These are phyloP conservation scores for Fusarium austroafricanum DNA, from an alignment of 2,329 filamentous ascomycete species.

Conservation along the genomic window DNA sequence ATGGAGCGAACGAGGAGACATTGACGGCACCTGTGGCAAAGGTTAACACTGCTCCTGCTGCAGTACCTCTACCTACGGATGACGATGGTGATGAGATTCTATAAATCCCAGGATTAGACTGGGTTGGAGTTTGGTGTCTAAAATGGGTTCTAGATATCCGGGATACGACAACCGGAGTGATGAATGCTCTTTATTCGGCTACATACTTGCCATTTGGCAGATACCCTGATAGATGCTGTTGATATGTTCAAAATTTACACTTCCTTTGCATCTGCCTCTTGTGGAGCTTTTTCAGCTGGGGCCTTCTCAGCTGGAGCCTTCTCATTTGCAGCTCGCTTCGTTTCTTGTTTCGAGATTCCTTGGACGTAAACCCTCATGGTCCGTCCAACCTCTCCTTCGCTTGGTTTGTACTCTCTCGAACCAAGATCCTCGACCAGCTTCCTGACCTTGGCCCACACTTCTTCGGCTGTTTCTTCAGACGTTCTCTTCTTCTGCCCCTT, in stretches of 20 bases:
- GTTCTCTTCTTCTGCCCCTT: conserved; percentile 70
- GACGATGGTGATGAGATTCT: conserved; percentile 52
- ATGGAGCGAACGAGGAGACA: conserved; percentile 34
- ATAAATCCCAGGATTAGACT: conserved; percentile 34
- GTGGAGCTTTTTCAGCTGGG: not conserved
- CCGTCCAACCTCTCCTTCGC: conserved; percentile 59
- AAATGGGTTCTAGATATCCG: conserved; percentile 40
- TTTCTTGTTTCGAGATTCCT: conserved; percentile 41
- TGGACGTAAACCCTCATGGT: conserved; percentile 60
- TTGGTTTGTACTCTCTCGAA: conserved; percentile 58
- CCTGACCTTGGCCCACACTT: conserved; percentile 60
- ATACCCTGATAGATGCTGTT: conserved; percentile 39
- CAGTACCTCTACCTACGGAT: conserved; percentile 33
- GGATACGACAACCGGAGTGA: conserved; percentile 29
- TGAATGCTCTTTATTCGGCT: conserved; percentile 32
- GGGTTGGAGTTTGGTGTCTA: conserved; percentile 46
- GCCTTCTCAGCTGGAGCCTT: not conserved
- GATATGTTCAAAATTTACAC: conserved; percentile 14
- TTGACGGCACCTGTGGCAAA: conserved; percentile 2
- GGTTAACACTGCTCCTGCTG: not conserved
- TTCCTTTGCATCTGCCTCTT: not conserved
- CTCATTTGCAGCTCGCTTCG: not conserved
- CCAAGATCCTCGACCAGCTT: conserved; percentile 51
- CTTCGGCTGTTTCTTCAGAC: conserved; percentile 70
- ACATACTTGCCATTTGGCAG: conserved; percentile 36